Base-by-base conservation (phyloP, 805 yeast species). In the Teunomyces panamensis region DNA sequence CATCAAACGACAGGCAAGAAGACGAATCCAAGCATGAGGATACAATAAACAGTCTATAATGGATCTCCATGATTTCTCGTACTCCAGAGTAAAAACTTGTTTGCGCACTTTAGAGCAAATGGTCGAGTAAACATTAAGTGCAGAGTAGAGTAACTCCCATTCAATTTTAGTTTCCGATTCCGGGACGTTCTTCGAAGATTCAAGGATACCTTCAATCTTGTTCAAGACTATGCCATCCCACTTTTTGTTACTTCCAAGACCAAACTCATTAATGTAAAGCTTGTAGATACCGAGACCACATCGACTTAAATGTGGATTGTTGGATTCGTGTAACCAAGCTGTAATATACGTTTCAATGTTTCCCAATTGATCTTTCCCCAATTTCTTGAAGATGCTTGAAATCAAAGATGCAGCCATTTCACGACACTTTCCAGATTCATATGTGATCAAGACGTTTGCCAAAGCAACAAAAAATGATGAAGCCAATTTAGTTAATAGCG, bases 11-110 rank as follows among this genome's bases (percentile, higher is more conserved):
- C 84, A 68, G 1, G 95, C 71, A 4, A 78, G 68, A 49, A 86
- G 72, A 56, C 97, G 80, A 5, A 91, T 86, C 98, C 98, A 91
- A 1, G 94, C 76, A 65, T 91, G 97, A 2, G 97, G 97, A 62
- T 80, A 91, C 44, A 91, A 69, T 46, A 90, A 72, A 27, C 82
- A 66, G 3, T 75, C 77, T 20, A 80, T 71, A 2, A 86, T 65
- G 13, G 65, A 61, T 2, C 62, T 55, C 90, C 92, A 87, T 7
- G 78, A 56, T 0, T 24, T 14, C 41, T 66, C 72, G 56, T 69
- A 73, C 2, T 55, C 57, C 1, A 44, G 33, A 3, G 50, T 46
- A 42, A 71, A 71, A 7, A 64, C 58, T 0, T 51, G 47, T 8
- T 63, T 66, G 34, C 70, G 73, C 30, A 66, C 56, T 20, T 69